Percentiles rank a stretch among this genome's conserved stretches.
These are phyloP conservation scores for sorghum (Sorghum bicolor) DNA, from an alignment of 176 grass and related monocot species.

Conservation along the genomic window DNA sequence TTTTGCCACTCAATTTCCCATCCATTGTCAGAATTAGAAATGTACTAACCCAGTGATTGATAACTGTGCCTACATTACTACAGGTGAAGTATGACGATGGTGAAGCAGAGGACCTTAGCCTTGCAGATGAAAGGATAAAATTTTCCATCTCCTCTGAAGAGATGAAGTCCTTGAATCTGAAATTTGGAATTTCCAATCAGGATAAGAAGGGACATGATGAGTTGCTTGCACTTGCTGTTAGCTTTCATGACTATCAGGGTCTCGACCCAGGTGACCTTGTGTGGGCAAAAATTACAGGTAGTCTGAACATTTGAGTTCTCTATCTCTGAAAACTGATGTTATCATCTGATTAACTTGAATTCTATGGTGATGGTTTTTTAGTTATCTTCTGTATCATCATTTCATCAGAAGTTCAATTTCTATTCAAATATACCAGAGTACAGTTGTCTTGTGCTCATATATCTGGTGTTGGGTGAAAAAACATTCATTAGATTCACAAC, in stretches of 20 bases:
- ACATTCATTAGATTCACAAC: not conserved
- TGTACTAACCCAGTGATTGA: not conserved
- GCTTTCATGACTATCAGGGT: conserved; percentile 88
- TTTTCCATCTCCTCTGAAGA: conserved; percentile 73
- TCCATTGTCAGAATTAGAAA: not conserved
- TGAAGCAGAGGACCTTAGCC: conserved; percentile 63
- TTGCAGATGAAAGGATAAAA: conserved; percentile 72
- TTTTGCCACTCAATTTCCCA: conserved; percentile 7
- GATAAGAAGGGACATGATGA: conserved; percentile 82
- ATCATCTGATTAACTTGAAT: conserved; percentile 18
- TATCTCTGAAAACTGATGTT: conserved; percentile 8
- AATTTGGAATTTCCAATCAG: conserved; percentile 57
- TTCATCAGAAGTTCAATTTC: conserved; percentile 1
- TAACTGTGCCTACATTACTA: conserved; percentile 17
- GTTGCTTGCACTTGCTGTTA: conserved; percentile 83
- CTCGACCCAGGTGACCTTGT: conserved; percentile 91
- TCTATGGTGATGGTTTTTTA: not conserved
- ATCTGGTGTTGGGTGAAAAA: not conserved
- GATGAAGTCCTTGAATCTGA: conserved; percentile 68
- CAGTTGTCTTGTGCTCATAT: not conserved
- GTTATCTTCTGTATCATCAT: conserved; percentile 2
- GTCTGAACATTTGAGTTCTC: conserved; percentile 10
- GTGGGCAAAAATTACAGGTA: conserved; percentile 99
- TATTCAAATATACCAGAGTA: not conserved
- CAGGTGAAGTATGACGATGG: conserved; percentile 90